Percentiles rank a stretch among this genome's conserved stretches.
These are phyloP conservation scores for Amphirosellinia nigrospora DNA, from an alignment of 495 filamentous ascomycete genomes.

Conservation along the genomic window DNA sequence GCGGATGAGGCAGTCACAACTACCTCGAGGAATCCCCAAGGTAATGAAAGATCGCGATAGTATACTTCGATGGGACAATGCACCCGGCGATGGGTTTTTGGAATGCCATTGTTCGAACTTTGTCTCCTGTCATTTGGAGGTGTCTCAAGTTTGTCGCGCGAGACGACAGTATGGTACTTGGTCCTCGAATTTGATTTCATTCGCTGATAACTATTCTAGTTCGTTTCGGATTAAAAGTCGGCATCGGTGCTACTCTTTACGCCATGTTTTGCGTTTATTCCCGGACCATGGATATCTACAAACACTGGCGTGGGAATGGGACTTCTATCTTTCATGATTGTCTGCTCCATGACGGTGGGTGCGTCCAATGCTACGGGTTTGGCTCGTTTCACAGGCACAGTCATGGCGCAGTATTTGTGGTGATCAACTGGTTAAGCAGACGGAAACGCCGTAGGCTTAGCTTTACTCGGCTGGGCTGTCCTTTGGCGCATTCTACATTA, in stretches of 20 bases:
- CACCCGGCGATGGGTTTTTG: conserved; percentile 38
- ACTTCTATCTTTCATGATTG: conserved; percentile 97
- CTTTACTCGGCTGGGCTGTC: conserved; percentile 82
- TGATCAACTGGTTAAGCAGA: conserved; percentile 76
- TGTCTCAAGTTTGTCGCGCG: conserved; percentile 50
- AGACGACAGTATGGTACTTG: conserved; percentile 55
- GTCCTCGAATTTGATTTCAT: conserved; percentile 9
- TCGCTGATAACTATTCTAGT: conserved; percentile 47
- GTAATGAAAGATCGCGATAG: conserved; percentile 50
- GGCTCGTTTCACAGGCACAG: conserved; percentile 86
- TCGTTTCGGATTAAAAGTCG: conserved; percentile 88
- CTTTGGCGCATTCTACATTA: conserved; percentile 85
- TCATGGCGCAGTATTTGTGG: conserved; percentile 75
- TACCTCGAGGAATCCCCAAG: conserved; percentile 56
- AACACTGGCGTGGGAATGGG: conserved; percentile 97
- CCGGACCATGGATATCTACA: conserved; percentile 77
- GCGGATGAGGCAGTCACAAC: conserved; percentile 49
- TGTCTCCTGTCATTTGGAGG: conserved; percentile 48
- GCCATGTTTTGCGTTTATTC: conserved; percentile 86
- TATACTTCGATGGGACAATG: conserved; percentile 49
- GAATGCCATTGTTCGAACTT: conserved; percentile 41
- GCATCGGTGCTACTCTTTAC: conserved; percentile 83
- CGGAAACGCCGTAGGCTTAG: conserved; percentile 74
- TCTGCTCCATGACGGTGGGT: conserved; percentile 96
- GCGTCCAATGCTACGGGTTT: conserved; percentile 90